Conservation (phyloP, 768 basidiomycete genomes). For the Serpula lacrymans region DNA sequence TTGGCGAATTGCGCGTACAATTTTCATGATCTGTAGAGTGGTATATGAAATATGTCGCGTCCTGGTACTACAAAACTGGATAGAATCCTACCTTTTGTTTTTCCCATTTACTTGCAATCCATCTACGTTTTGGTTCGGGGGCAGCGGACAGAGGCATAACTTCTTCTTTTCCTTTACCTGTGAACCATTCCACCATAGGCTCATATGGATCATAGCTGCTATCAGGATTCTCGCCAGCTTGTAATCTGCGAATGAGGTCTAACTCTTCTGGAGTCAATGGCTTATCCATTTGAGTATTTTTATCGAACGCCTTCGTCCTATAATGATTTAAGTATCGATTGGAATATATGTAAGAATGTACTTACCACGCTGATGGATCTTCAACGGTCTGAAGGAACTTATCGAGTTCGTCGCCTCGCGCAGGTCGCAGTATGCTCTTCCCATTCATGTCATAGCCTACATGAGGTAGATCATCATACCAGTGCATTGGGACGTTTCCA, state of each 20-base stretch:
- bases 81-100: constrained; percentile 80
- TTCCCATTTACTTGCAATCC: constrained; percentile 99
- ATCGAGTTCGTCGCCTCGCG: constrained; percentile 94
- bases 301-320: constrained; percentile 93
- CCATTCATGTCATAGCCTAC: constrained; percentile 96
- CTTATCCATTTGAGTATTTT: constrained; percentile 79
- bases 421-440: constrained; percentile 90
- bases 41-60: constrained; percentile 6
- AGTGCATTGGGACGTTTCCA: constrained; percentile 93
- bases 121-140: constrained; percentile 94
- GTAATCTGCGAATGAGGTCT: constrained; percentile 90
- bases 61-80: not conserved
- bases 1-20: constrained; percentile 95
- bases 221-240: constrained; percentile 90
- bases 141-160: constrained; percentile 88
- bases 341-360: constrained; percentile 9
- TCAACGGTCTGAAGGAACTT: constrained; percentile 94
- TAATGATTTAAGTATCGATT: constrained; percentile 1
- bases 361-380: constrained; percentile 84
- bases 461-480: constrained; percentile 99
- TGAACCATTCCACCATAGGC: constrained; percentile 95
- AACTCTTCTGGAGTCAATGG: constrained; percentile 87
- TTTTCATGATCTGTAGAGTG: constrained; percentile 89
- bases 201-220: constrained; percentile 88
- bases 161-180: constrained; percentile 92